Percentiles rank a stretch among this genome's conserved stretches.
These are phyloP conservation scores for Rhodamnia argentea DNA, from an alignment of 345 rosid genomes.

Conservation along the genomic window DNA sequence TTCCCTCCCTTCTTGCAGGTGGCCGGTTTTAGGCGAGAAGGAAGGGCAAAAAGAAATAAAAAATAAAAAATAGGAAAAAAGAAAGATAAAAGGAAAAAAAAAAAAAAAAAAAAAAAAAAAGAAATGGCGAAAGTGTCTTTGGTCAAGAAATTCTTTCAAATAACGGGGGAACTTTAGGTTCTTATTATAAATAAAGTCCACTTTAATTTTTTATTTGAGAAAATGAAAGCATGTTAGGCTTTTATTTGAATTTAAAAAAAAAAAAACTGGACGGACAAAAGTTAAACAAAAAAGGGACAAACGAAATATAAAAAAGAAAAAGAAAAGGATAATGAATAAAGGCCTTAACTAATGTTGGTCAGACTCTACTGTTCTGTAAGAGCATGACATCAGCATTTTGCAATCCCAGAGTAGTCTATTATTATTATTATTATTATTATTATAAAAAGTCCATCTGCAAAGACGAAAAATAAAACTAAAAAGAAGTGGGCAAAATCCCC, in stretches of 20 bases:
- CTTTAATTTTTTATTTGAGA: too few species aligned
- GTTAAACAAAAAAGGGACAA: not conserved
- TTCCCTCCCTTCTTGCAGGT: fast-evolving
- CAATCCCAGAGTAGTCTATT: not conserved
- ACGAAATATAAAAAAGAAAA: not conserved
- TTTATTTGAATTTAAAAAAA: too few species aligned
- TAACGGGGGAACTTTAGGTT: too few species aligned
- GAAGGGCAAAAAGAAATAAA: too few species aligned
- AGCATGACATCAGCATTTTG: not conserved
- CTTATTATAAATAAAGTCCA: too few species aligned
- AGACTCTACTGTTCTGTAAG: not conserved
- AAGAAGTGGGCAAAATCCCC: not conserved
- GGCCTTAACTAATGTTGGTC: not conserved
- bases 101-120: too few species aligned
- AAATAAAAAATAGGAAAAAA: too few species aligned
- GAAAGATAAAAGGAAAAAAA: too few species aligned
- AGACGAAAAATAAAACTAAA: not conserved
- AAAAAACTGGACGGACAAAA: not conserved
- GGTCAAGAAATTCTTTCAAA: too few species aligned
- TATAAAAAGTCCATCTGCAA: not conserved
- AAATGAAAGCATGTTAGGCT: fast-evolving
- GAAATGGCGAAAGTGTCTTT: too few species aligned
- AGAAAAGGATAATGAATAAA: not conserved
- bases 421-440: not conserved
- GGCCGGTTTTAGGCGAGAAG: too few species aligned